Evolutionary conservation across 352 stramenopile species (phyloP).

Genomic region (Stramenopiles sp.): DNA sequence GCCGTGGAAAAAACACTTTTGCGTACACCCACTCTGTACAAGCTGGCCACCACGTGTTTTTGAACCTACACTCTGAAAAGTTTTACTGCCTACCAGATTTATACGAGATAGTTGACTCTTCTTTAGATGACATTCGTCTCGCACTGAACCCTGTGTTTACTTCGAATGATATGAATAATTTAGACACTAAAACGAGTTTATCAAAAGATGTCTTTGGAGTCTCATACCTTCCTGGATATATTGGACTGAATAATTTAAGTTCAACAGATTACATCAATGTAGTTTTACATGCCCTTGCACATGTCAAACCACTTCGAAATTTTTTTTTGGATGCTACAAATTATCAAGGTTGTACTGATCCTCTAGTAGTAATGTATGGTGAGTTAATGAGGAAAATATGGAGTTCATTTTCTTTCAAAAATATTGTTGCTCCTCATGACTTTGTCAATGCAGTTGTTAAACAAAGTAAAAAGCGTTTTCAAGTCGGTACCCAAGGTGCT

Average conservation of each 20-base stretch:
- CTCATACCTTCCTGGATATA: conserved; percentile 78
- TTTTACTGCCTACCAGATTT: conserved; percentile 64
- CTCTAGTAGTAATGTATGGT: conserved; percentile 45
- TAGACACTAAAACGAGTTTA: conserved; percentile 57
- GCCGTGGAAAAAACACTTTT: conserved; percentile 46
- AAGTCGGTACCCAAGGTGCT: conserved; percentile 60
- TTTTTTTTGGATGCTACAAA: conserved; percentile 53
- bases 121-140: conserved; percentile 61
- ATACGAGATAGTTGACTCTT: conserved; percentile 85
- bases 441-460: conserved; percentile 32
- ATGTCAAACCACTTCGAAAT: conserved; percentile 66
- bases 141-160: conserved; percentile 62
- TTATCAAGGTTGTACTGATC: conserved; percentile 18
- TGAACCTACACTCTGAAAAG: conserved; percentile 54
- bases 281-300: conserved; percentile 67
- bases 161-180: conserved; percentile 25
- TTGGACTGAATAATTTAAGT: conserved; percentile 86
- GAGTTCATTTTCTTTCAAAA: conserved; percentile 87
- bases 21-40: conserved; percentile 86
- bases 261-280: conserved; percentile 91
- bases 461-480: conserved; percentile 77
- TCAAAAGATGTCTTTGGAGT: conserved; percentile 71
- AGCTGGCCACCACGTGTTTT: conserved; percentile 77
- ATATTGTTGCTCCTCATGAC: conserved; percentile 77
- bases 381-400: conserved; percentile 87